A percentile compares a stretch with the other conserved stretches of the same genome.
Conservation (phyloP, 805 yeast genomes). For the Ogataea ganodermae region DNA sequence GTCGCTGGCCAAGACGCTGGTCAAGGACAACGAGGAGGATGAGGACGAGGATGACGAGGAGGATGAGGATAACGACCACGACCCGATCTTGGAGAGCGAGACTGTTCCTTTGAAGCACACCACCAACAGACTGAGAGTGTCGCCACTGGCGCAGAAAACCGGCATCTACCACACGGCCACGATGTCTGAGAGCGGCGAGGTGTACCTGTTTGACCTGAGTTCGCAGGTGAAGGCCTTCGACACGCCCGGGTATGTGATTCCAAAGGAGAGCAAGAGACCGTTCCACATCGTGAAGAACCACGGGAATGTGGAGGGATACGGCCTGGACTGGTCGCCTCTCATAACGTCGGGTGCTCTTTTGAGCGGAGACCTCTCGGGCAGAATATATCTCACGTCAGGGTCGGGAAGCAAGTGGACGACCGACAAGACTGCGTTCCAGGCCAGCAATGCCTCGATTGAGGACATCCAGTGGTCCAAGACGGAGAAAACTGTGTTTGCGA, state of each 20-base stretch:
- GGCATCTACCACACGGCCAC: conserved; percentile 87
- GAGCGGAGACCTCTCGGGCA: conserved; percentile 87
- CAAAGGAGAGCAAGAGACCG: conserved; percentile 78
- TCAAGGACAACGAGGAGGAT: conserved; percentile 76
- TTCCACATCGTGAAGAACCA: conserved; percentile 78
- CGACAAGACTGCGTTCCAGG: conserved; percentile 76
- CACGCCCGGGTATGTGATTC: conserved; percentile 80
- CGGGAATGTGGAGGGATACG: conserved; percentile 97
- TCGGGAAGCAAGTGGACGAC: conserved; percentile 81
- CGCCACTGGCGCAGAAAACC: conserved; percentile 71
- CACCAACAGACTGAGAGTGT: conserved; percentile 84
- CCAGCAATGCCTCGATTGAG: conserved; percentile 78
- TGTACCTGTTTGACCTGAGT: conserved; percentile 75
- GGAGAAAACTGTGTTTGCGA: conserved; percentile 92
- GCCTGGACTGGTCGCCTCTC: conserved; percentile 94
- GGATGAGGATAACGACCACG: conserved; percentile 64
- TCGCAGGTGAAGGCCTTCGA: conserved; percentile 82
- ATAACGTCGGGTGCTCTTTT: conserved; percentile 76
- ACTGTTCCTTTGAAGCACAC: conserved; percentile 76
- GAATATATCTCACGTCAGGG: conserved; percentile 76
- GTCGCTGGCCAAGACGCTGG: conserved; percentile 80
- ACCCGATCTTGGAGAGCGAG: conserved; percentile 88
- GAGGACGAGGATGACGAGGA: conserved; percentile 74
- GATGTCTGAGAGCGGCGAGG: conserved; percentile 90
- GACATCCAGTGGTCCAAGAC: conserved; percentile 96